Conservation (phyloP, 805 yeast species). For the Torulaspora maleeae region DNA sequence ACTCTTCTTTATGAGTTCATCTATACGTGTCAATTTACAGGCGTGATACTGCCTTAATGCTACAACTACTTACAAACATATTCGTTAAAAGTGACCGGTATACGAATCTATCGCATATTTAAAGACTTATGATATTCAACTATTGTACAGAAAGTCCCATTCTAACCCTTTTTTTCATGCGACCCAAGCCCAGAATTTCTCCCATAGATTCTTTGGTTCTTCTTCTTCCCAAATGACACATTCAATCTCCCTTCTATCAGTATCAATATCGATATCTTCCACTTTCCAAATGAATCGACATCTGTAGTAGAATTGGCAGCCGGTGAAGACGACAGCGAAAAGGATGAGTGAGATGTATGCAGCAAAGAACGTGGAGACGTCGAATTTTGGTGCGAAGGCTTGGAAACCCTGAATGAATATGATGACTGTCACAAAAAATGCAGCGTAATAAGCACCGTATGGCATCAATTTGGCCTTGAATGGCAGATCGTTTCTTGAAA, state of each 20-base stretch:
- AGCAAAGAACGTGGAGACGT: constrained; percentile 54
- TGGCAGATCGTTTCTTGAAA: constrained; percentile 60
- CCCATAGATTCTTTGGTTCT: constrained; percentile 49
- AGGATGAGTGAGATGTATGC: constrained; percentile 59
- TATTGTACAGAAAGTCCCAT: neutral
- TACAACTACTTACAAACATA: neutral
- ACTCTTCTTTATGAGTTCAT: neutral
- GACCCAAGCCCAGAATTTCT: constrained; percentile 45
- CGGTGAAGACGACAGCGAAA: constrained; percentile 47
- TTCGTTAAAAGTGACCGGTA: neutral
- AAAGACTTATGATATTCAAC: neutral
- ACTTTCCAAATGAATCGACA: constrained; percentile 43
- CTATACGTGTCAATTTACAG: neutral
- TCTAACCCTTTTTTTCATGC: constrained; percentile 12
- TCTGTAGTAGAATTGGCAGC: constrained; percentile 48
- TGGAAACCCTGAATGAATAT: constrained; percentile 65
- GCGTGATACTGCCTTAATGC: neutral
- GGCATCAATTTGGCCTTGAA: constrained; percentile 67
- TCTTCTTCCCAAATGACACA: constrained; percentile 51
- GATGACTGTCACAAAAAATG: constrained; percentile 49
- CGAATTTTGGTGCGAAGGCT: constrained; percentile 52
- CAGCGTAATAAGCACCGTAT: constrained; percentile 55
- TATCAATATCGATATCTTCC: constrained; percentile 59
- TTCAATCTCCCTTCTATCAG: constrained; percentile 59
- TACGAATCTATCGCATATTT: neutral